These are phyloP conservation scores for Ophiostoma fasciatum DNA, from an alignment of 2,329 filamentous ascomycete genomes.

Conservation along the genomic window DNA sequence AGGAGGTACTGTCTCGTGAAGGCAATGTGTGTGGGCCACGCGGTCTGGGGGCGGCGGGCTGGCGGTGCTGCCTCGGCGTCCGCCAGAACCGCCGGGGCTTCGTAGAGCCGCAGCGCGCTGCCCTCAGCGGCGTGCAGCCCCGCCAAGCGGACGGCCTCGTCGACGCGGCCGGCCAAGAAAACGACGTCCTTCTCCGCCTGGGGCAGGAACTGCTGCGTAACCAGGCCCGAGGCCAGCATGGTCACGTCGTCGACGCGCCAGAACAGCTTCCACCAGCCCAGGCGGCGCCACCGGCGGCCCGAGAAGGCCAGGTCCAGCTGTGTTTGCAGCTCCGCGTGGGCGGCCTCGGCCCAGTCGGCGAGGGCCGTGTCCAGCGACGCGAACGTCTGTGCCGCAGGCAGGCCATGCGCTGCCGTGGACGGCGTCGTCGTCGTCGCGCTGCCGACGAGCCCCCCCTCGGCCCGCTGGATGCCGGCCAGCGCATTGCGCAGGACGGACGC, in stretches of 20 bases:
- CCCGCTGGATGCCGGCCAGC: conserved; percentile 32
- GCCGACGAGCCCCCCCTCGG: conserved; percentile 27
- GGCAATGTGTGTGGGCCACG: conserved; percentile 65
- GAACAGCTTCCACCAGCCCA: conserved; percentile 90
- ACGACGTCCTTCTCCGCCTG: conserved; percentile 69
- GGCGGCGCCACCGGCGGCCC: conserved; percentile 60
- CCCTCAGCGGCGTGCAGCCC: conserved; percentile 3
- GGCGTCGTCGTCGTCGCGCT: background rate
- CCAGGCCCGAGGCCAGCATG: conserved; percentile 66
- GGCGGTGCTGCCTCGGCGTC: background rate
- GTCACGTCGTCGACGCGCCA: conserved; percentile 89
- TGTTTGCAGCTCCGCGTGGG: conserved; percentile 70
- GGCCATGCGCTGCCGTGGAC: conserved; percentile 13
- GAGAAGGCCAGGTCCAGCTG: conserved; percentile 66
- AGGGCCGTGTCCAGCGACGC: conserved; percentile 43
- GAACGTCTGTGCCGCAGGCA: conserved; percentile 21
- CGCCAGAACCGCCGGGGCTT: conserved; percentile 11
- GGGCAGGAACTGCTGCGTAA: conserved; percentile 62
- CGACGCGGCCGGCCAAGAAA: conserved; percentile 56
- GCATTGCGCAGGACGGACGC: conserved; percentile 48
- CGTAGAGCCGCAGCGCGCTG: conserved; percentile 11
- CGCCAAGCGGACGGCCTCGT: conserved; percentile 14
- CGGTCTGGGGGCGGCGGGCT: conserved; percentile 17
- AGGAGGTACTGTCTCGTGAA: conserved; percentile 53
- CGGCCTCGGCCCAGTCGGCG: conserved; percentile 58